Evolutionary conservation across 2,329 filamentous ascomycete genomes (phyloP), one percentile per base, ranked within the genome.

Genomic region (Fusarium nygamai): DNA sequence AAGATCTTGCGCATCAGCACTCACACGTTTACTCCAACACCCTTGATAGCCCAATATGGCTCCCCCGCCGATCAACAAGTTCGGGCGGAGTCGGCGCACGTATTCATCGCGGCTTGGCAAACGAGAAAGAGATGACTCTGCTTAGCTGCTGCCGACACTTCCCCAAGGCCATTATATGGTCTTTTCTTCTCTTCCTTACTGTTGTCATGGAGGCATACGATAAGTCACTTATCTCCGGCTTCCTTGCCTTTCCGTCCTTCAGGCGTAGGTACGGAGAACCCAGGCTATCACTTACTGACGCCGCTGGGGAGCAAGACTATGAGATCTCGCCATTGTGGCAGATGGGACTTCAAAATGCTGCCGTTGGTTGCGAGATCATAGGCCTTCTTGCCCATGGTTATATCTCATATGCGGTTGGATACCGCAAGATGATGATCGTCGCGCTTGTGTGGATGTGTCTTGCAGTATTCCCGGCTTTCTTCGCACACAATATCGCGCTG

Each of bases 381-480:
- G 85, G 85, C 1, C 78, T 85, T 10, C 76, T 84, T 41, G 59
- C 83, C 27, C 83, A 82, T 59, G 85, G 85, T 16, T 80, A 80
- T 54, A 58, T 85, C 24, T 79, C 82, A 5, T 82, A 86, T 44
- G 69, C 69, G 8, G 78, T 77, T 39, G 81, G 81, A 3, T 82
- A 82, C 63, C 76, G 80, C 34, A 79, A 81, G 70, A 83, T 81
- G 5, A 81, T 86, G 73, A 78, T 85, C n/a, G 77, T 67, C 2
- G 77, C 79, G 3, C 71, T 86, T 39, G 58, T 79, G 6, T 68
- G 67, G 79, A 43, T 80, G 84, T 67, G 77, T 9, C 57, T 76
- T 3, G 83, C 83, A 47, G 82, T 86, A 20, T 83, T 82, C 41
- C 71, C 82, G 3, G 71, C 78, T 14, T 83, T 84, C 65, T 83